Evolutionary conservation across 345 rosid species (phyloP).

Genomic region (Boechera divaricarpa): DNA sequence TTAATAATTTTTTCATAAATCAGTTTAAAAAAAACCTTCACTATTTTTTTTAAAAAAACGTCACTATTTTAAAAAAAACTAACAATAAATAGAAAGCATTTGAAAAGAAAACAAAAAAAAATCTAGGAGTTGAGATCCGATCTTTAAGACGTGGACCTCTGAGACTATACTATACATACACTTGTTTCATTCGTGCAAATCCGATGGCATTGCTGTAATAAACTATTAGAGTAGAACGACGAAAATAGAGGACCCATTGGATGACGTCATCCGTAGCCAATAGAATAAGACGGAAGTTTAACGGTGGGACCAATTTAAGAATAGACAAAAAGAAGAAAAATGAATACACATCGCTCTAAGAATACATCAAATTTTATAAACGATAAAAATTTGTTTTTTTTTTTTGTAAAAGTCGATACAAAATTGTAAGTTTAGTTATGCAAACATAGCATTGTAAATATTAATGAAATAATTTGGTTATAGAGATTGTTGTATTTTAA

Average conservation of each 20-base stretch:
- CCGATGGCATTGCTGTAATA: constrained; percentile 19
- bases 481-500: background rate
- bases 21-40: background rate
- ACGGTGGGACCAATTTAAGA: background rate
- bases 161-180: background rate
- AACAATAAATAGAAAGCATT: background rate
- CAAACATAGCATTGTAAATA: background rate
- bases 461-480: background rate
- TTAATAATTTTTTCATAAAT: background rate
- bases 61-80: background rate
- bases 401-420: no score
- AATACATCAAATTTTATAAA: background rate
- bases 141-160: constrained; percentile 31
- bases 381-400: background rate
- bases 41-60: background rate
- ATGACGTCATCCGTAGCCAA: constrained; percentile 11
- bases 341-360: background rate
- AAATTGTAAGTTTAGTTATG: background rate
- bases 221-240: background rate
- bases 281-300: constrained; percentile 1
- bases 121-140: constrained; percentile 35
- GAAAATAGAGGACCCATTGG: background rate
- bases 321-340: background rate
- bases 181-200: constrained; percentile 36
- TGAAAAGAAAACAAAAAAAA: background rate